Base-by-base conservation (phyloP, 371 early-diverging fungal genomes). In the Actinomucor elegans region DNA sequence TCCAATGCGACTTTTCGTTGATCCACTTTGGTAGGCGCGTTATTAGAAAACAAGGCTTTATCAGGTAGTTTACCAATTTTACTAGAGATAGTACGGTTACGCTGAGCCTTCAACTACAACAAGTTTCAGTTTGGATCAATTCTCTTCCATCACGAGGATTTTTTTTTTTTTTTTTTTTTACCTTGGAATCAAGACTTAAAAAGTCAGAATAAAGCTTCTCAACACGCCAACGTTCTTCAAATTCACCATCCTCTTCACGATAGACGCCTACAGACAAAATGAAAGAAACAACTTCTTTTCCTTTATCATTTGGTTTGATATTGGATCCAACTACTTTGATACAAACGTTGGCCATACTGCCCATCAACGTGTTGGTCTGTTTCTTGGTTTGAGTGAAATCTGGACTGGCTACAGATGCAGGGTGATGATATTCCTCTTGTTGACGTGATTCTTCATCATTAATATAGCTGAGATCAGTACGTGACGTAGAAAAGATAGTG, bases 151-250 rank as follows among this genome's bases (percentile, higher is more conserved):
- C 4, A 32, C 0, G 11, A 21, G 3, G 32, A n/a, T 41, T 14
- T 28, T 20, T 36, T 40, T 9, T 51, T 21, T 10, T 12, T 44
- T 41, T n/a, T 34, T 33, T 40, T 43, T 57, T 60, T 57, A 91
- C 89, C 83, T 84, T 85, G 31, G 77, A 65, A 65, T 94, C 91
- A 18, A 94, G 67, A n/a, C 71, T 59, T 34, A 90, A 66, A 69
- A 94, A 91, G 65, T 94, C 94, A 3, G 85, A 75, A 66, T 93
- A 94, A 18, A 81, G 69, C 67, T 94, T 94, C 55, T 91, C 91
- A 9, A 93, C 83, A 26, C 87, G 79, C 93, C 94, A 93, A 40
- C 85, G 61, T 45, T 92, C 76, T 36, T 69, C 65, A 40, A 54
- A 65, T 52, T 15, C 42, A 27, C 34, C 21, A 21, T 63, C 64